Evolutionary conservation across 352 stramenopile species (phyloP).

Genomic region (Halophytophthora batemanensis): DNA sequence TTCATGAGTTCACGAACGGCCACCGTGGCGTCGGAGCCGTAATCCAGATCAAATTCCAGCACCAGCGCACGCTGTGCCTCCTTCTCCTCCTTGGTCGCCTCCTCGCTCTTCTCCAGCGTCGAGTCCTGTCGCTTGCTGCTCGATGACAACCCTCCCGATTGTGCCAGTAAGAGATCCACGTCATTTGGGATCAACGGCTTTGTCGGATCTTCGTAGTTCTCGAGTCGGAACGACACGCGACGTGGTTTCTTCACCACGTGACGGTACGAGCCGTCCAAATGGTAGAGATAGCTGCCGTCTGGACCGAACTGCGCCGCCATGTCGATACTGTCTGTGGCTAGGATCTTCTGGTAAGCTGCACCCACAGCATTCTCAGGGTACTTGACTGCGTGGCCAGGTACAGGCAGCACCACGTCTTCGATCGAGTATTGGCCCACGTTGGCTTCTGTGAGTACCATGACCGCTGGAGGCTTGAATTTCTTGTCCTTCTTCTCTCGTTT

Average conservation of each 20-base stretch:
- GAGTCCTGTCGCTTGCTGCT: neutral
- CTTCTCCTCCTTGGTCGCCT: conserved; percentile 5
- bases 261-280: conserved; percentile 86
- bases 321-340: conserved; percentile 58
- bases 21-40: conserved; percentile 90
- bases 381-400: conserved; percentile 88
- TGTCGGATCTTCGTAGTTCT: conserved; percentile 84
- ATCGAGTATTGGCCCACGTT: conserved; percentile 88
- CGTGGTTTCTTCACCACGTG: conserved; percentile 88
- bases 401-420: conserved; percentile 92
- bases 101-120: neutral
- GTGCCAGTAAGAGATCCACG: conserved; percentile 54
- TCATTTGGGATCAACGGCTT: conserved; percentile 90
- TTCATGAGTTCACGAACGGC: conserved; percentile 94
- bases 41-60: conserved; percentile 60
- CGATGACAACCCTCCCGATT: neutral
- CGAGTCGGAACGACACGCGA: conserved; percentile 82
- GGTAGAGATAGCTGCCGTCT: conserved; percentile 57
- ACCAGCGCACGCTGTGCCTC: conserved; percentile 34
- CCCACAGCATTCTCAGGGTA: conserved; percentile 79
- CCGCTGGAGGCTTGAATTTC: conserved; percentile 13
- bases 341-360: conserved; percentile 45
- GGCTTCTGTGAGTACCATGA: conserved; percentile 76
- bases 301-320: conserved; percentile 44
- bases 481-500: conserved; percentile 21